Percentiles rank a stretch among this genome's conserved stretches.
phyloP scores from a whole-genome alignment of 2,329 filamentous ascomycete species.

The Aspergillus luchuensis region DNA sequence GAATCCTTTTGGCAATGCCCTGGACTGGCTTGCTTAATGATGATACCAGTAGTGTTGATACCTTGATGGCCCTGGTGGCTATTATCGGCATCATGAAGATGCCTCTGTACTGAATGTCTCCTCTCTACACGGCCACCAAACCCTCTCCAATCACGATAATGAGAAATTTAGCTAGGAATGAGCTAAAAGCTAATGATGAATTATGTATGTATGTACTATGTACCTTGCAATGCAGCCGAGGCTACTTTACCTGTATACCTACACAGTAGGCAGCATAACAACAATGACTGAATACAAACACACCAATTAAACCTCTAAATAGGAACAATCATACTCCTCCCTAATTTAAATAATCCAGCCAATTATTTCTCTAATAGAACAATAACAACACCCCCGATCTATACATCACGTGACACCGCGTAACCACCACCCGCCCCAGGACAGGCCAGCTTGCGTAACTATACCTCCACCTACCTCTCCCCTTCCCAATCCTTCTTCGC shows the following conservation, averaged over 20 bases:
- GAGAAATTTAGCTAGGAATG: not conserved
- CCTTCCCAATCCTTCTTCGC: not conserved
- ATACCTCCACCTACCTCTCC: not conserved
- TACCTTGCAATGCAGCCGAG: too few species aligned
- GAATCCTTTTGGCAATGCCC: constrained; percentile 25
- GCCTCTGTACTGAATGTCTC: not conserved
- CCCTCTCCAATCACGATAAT: not conserved
- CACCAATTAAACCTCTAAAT: too few species aligned
- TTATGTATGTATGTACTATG: too few species aligned
- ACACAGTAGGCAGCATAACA: too few species aligned
- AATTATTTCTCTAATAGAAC: not conserved
- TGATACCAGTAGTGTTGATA: not conserved
- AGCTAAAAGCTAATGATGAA: too few species aligned
- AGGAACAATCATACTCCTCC: too few species aligned
- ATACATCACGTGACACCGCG: not conserved
- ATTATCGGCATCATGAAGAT: not conserved
- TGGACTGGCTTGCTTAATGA: constrained; percentile 34
- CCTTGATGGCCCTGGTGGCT: not conserved
- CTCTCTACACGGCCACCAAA: not conserved
- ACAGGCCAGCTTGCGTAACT: constrained; percentile 12
- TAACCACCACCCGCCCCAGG: not conserved
- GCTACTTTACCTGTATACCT: too few species aligned
- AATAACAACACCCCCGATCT: not conserved
- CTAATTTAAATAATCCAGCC: too few species aligned
- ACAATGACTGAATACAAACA: too few species aligned